Evolutionary conservation across 73 alveolate genomes (phyloP).

Genomic region (Paramecium tetraurelia): DNA sequence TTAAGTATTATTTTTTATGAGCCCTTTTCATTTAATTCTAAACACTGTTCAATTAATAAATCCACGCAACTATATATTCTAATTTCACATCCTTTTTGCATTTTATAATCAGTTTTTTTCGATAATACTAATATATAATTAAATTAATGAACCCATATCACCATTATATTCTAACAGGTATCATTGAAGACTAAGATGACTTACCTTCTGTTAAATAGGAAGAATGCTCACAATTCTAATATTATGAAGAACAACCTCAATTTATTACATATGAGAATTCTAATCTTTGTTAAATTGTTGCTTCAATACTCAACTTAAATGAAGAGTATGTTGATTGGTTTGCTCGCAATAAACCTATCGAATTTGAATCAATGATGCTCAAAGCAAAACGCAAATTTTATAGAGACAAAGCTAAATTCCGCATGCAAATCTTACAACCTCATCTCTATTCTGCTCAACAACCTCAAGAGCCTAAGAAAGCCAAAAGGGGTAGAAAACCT

Average conservation of each 20-base stretch:
- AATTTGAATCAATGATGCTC: neutral
- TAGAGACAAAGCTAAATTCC: slow-evolving; percentile 29
- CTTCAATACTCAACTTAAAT: neutral
- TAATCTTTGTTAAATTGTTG: neutral
- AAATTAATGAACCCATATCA: slow-evolving; percentile 12
- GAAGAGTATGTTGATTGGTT: slow-evolving; percentile 42
- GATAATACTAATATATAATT: neutral
- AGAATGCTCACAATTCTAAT: neutral
- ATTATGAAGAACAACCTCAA: neutral
- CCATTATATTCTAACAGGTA: neutral
- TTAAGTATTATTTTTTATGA: neutral
- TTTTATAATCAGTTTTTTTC: neutral
- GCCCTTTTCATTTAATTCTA: neutral
- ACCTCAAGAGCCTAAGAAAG: slow-evolving; percentile 2
- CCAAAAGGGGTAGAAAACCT: slow-evolving; percentile 45
- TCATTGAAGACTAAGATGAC: neutral
- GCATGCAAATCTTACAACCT: neutral
- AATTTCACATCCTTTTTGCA: neutral
- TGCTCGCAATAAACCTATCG: neutral
- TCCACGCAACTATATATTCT: neutral
- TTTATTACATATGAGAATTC: slow-evolving; percentile 1
- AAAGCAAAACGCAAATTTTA: neutral
- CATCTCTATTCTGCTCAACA: neutral
- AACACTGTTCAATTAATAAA: neutral
- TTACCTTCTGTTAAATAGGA: neutral